phyloP scores from a whole-genome alignment of 148 eudicot genomes.

The Spergularia bocconei region DNA sequence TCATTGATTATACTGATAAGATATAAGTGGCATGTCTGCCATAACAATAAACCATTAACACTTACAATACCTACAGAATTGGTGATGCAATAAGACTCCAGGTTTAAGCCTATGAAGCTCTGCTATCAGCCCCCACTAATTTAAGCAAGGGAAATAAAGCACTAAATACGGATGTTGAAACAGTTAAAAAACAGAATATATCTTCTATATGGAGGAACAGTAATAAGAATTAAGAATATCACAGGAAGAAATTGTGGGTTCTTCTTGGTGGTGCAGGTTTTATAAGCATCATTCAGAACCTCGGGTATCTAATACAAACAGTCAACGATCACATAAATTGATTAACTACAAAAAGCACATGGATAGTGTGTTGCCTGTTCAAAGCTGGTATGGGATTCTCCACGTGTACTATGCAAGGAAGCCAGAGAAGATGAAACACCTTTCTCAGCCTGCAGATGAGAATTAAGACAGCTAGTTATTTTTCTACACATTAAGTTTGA shows the following conservation, averaged over 20 bases:
- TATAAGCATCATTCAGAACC: background rate
- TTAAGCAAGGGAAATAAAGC: background rate
- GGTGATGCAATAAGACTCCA: no score
- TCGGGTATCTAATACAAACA: background rate
- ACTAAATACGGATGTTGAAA: no score
- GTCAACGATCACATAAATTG: slow-evolving; percentile 10
- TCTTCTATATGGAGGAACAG: background rate
- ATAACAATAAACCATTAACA: no score
- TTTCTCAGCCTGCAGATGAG: slow-evolving; percentile 68
- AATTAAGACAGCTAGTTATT: slow-evolving; percentile 7
- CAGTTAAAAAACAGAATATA: background rate
- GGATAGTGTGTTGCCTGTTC: slow-evolving; percentile 58
- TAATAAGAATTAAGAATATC: background rate
- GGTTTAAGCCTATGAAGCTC: no score
- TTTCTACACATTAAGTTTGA: background rate
- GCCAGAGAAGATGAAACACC: slow-evolving; percentile 75
- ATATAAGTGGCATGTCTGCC: no score
- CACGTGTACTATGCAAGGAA: slow-evolving; percentile 31
- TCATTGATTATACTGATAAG: no score
- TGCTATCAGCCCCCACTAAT: background rate
- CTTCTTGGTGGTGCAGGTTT: background rate
- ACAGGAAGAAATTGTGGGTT: background rate
- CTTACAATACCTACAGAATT: no score
- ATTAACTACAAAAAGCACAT: background rate
- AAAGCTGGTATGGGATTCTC: slow-evolving; percentile 43